phyloP scores from a whole-genome alignment of 306 rosid genomes.

The Glycine latifolia region DNA sequence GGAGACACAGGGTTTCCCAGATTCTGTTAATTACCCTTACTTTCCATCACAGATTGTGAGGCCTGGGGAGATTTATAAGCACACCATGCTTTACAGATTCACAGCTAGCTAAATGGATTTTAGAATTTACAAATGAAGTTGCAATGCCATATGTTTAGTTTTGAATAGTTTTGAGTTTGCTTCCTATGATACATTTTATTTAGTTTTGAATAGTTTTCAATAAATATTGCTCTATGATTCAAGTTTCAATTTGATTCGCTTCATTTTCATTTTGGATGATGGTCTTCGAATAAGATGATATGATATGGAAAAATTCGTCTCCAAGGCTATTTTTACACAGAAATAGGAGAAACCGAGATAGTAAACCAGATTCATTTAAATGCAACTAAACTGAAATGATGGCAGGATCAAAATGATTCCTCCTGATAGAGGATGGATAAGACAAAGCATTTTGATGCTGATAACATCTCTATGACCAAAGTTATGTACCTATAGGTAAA shows the following conservation, averaged over 20 bases:
- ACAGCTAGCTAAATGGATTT: conserved; percentile 42
- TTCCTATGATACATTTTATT: neutral
- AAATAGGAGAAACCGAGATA: neutral
- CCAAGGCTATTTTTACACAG: neutral
- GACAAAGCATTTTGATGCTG: conserved; percentile 2
- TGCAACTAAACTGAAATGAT: neutral
- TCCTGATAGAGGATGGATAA: conserved; percentile 18
- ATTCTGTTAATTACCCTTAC: conserved; percentile 58
- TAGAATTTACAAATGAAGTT: neutral
- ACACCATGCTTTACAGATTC: conserved; percentile 67
- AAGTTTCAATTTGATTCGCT: neutral
- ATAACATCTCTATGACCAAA: conserved; percentile 23
- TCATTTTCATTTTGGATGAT: neutral
- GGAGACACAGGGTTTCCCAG: conserved; percentile 78
- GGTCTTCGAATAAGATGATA: neutral
- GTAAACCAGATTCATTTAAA: conserved; percentile 9
- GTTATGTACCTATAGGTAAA: conserved; percentile 34
- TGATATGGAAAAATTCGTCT: neutral
- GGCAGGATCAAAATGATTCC: neutral
- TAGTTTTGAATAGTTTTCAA: conserved; percentile 15
- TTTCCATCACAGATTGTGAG: conserved; percentile 69
- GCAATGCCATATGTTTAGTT: too few species aligned
- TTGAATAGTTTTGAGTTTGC: neutral
- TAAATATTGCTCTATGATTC: neutral
- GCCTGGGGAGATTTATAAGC: conserved; percentile 65